Base-by-base conservation (phyloP, 2,329 filamentous ascomycete species). In the Nemania sp. region DNA sequence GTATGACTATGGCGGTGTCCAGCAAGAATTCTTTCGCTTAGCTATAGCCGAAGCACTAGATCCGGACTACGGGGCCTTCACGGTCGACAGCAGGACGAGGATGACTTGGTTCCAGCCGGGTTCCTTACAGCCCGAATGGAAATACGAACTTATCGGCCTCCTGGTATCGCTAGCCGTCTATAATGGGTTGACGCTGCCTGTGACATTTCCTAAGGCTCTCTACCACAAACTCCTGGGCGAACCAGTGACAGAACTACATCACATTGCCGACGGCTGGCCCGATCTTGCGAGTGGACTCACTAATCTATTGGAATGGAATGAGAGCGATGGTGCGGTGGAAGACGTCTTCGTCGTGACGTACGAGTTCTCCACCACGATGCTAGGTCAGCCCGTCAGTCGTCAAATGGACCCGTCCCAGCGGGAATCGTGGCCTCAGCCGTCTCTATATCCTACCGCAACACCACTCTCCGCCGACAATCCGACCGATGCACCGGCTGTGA, bases 11-110 rank as follows among this genome's bases (percentile, higher is more conserved):
- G 94, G 94, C 37, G 94, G 94, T 59, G 92, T 99, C 1, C 93
- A 97, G 64, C 92, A 96, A 68, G 94, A 99, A 60, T 97, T 96
- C 69, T 97, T 99, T 74, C 85, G 91, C 14, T 74, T 97, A 23
- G 85, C 90, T 15, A 86, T 97, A 62, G 83, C 84, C 1, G 87
- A 96, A 66, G 89, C 89, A 3, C 80, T 97, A 40, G 80, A 90
- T 63, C 88, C 90, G 4, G 80, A 86, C 37, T 90, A 89, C 65
- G 91, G 88, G 1, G 84, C 89, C 49, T 97, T 97, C 68, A 88
- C 86, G 0, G 81, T 90, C 26, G 91, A 97, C 63, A 73, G 82
- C 1, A 77, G 84, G 49, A 94, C 89, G 0, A 83, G 84, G 26
- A 88, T 94, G 80, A 86, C 86, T 9, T 99, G 91, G 90, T 97